These are phyloP conservation scores for Macrophomina tecta DNA, from an alignment of 2,329 filamentous ascomycete genomes.

Conservation along the genomic window DNA sequence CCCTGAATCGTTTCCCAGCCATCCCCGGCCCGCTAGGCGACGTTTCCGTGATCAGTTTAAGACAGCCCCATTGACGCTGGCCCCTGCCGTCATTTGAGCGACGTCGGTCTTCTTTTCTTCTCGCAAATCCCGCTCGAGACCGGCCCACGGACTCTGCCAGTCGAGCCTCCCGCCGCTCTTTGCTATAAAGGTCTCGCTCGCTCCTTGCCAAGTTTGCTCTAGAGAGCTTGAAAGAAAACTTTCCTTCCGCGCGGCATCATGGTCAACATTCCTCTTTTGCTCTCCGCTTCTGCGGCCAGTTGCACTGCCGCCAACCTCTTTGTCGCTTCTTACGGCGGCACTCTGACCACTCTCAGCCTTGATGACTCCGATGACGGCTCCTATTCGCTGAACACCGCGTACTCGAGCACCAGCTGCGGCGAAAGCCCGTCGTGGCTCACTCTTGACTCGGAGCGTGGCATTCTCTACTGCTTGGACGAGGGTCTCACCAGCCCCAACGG, in stretches of 20 bases:
- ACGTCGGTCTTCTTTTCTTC: slow-evolving; percentile 11
- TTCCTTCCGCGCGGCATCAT: slow-evolving; percentile 1
- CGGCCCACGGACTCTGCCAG: slow-evolving; percentile 4
- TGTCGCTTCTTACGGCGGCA: slow-evolving; percentile 53
- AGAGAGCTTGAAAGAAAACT: neutral
- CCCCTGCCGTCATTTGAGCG: slow-evolving; percentile 16
- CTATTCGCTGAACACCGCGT: slow-evolving; percentile 49
- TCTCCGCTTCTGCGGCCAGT: slow-evolving; percentile 10
- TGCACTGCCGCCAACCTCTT: slow-evolving; percentile 44
- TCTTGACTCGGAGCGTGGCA: slow-evolving; percentile 56
- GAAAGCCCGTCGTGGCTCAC: slow-evolving; percentile 66
- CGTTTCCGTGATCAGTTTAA: slow-evolving; percentile 9
- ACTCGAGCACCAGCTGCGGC: slow-evolving; percentile 37
- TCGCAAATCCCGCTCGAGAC: neutral
- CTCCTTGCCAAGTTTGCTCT: neutral
- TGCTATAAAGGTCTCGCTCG: slow-evolving; percentile 12
- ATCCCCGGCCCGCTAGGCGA: slow-evolving; percentile 3
- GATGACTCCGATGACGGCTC: slow-evolving; percentile 44
- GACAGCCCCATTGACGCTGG: slow-evolving; percentile 15
- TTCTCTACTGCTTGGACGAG: slow-evolving; percentile 68
- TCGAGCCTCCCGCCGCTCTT: neutral
- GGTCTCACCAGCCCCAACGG: slow-evolving; percentile 56
- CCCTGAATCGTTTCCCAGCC: slow-evolving; percentile 9
- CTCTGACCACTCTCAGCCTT: slow-evolving; percentile 49
- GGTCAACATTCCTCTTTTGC: slow-evolving; percentile 20